These are phyloP conservation scores for Microsporum ferrugineum DNA, from an alignment of 2,329 filamentous ascomycete genomes.

Conservation along the genomic window DNA sequence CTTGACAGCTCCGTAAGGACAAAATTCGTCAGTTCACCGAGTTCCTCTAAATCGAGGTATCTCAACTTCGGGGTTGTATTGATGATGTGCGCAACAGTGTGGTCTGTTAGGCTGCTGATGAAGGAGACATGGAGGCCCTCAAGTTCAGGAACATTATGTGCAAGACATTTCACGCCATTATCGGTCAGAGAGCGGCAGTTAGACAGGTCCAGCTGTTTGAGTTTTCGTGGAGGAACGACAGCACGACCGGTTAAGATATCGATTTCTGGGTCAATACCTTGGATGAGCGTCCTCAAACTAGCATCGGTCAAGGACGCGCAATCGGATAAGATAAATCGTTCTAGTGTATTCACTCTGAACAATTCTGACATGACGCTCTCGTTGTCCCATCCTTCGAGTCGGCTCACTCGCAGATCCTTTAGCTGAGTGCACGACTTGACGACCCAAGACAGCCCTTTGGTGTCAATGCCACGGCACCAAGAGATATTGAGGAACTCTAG, in stretches of 20 bases:
- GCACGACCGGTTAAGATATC: conserved; percentile 69
- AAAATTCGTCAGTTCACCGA: conserved; percentile 63
- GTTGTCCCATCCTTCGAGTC: conserved; percentile 69
- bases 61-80: conserved; percentile 66
- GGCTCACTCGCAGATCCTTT: conserved; percentile 68
- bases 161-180: conserved; percentile 57
- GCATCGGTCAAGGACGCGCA: conserved; percentile 69
- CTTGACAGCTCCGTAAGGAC: conserved; percentile 64
- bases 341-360: conserved; percentile 69
- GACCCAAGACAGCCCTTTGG: conserved; percentile 60
- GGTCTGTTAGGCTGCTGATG: conserved; percentile 62
- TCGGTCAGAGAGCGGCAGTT: conserved; percentile 66
- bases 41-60: conserved; percentile 80
- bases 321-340: conserved; percentile 69
- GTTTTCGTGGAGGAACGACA: conserved; percentile 61
- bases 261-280: conserved; percentile 63
- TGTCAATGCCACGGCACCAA: conserved; percentile 82
- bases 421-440: conserved; percentile 61
- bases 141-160: conserved; percentile 62
- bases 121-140: conserved; percentile 76
- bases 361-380: conserved; percentile 59
- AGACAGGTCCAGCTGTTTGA: conserved; percentile 77
- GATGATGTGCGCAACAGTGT: conserved; percentile 59
- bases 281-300: conserved; percentile 59
- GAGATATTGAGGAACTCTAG: conserved; percentile 82